Base-by-base conservation (phyloP, 345 rosid species). In the Acer negundo region DNA sequence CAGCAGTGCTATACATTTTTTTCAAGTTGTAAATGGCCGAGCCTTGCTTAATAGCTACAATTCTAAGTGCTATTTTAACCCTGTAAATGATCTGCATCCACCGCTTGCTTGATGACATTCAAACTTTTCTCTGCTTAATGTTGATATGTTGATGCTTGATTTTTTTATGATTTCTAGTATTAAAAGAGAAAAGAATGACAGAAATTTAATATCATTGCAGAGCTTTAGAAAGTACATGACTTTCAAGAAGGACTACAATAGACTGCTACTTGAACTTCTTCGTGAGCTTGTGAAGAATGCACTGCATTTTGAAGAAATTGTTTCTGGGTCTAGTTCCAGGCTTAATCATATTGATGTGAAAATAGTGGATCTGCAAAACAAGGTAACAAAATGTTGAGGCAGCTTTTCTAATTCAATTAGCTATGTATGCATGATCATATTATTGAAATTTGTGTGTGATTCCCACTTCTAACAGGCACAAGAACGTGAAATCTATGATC, bases 191-290 rank as follows among this genome's bases (percentile, higher is more conserved):
- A 7, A 38, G 59, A 6, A 24, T 72, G 68, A 66, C 7, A 40
- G 61, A 51, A 49, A 24, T 67, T 49, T 69, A 62, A n/a, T 55
- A 22, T 70, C 69, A 11, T 74, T 85, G 72, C 97, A 96, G 99
- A 94, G 90, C 87, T 96, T 96, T 87, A 90, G 93, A 78, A 86
- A 89, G 85, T 96, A 94, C 79, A 90, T 96, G 70, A 90, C 99
- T 17, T 92, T 87, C 80, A 96, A 94, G 89, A 96, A 89, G 84
- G 99, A 96, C 73, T 94, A 80, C 85, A 89, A 92, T 78, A 88
- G 93, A 61, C 81, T 94, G 84, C 94, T 96, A 10, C 91, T 96
- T 16, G 88, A 78, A 71, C 97, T 96, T 65, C 92, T 96, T 19
- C 89, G 90, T 58, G 97, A 96, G 77, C 88, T 96, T 35, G 92